phyloP scores from a whole-genome alignment of 108 stramenopile species.

The Fragilaria crotonensis region DNA sequence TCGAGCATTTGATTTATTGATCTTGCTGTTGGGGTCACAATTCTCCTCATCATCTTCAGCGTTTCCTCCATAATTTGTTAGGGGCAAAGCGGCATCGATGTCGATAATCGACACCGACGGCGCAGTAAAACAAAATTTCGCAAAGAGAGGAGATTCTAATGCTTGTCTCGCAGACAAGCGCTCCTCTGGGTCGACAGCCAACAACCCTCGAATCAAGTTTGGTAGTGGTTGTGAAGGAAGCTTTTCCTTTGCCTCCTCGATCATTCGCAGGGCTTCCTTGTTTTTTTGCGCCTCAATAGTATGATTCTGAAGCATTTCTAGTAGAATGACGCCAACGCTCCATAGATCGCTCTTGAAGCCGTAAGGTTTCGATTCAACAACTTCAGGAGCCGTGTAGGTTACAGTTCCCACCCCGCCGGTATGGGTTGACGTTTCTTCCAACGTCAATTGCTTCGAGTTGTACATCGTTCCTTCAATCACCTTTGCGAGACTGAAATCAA shows the following conservation, averaged over 20 bases:
- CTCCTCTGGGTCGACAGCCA: slow-evolving; percentile 46
- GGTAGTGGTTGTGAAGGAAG: slow-evolving; percentile 69
- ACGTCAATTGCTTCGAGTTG: slow-evolving; percentile 3
- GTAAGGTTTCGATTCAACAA: slow-evolving; percentile 50
- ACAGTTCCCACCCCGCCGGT: slow-evolving; percentile 65
- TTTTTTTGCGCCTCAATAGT: slow-evolving; percentile 45
- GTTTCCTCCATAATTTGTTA: no score
- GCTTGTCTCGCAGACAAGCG: slow-evolving; percentile 62
- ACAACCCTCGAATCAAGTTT: slow-evolving; percentile 54
- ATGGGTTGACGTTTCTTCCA: slow-evolving; percentile 39
- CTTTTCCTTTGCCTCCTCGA: slow-evolving; percentile 33
- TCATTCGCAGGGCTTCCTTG: slow-evolving; percentile 44
- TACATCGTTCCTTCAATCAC: slow-evolving; percentile 25
- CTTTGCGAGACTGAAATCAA: slow-evolving; percentile 80
- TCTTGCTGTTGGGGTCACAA: slow-evolving; percentile 5
- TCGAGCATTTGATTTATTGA: slow-evolving; percentile 17
- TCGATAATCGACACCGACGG: slow-evolving; percentile 28
- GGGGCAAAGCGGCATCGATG: slow-evolving; percentile 21
- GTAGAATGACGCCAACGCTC: slow-evolving; percentile 79
- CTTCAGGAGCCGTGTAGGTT: slow-evolving; percentile 71
- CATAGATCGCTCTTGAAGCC: slow-evolving; percentile 63
- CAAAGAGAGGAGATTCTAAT: slow-evolving; percentile 51
- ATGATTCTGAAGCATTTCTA: slow-evolving; percentile 59
- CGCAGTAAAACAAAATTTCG: slow-evolving; percentile 44
- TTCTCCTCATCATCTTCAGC: slow-evolving; percentile 5